Percentiles rank a stretch among this genome's conserved stretches.
phyloP scores from a whole-genome alignment of 2,329 filamentous ascomycete genomes.

The Fusarium camptoceras region DNA sequence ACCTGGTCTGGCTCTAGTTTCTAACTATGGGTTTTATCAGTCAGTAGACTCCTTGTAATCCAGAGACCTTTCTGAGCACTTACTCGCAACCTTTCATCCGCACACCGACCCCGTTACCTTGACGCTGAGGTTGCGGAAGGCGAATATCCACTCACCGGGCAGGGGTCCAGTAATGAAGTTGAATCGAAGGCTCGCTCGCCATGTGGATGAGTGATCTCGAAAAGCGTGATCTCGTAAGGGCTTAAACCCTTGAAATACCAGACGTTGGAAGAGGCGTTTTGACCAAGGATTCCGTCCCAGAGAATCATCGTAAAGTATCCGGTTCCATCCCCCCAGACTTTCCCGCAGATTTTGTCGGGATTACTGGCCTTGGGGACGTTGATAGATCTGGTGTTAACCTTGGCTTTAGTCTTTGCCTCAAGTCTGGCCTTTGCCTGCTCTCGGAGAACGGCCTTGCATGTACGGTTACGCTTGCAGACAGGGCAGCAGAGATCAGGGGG shows the following conservation, averaged over 20 bases:
- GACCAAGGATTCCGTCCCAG: fast-evolving
- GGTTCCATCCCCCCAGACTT: neutral
- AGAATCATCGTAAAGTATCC: neutral
- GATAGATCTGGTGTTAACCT: neutral
- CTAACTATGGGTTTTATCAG: neutral
- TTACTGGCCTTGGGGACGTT: neutral
- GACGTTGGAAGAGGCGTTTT: neutral
- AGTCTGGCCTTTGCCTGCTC: neutral
- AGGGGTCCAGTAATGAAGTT: neutral
- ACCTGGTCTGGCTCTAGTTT: neutral
- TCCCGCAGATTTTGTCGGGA: fast-evolving
- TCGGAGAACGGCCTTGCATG: neutral
- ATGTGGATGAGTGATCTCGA: neutral
- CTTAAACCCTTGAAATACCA: neutral
- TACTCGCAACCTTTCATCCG: neutral
- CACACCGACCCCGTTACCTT: neutral
- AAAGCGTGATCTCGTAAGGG: neutral
- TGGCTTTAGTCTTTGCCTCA: too few species aligned
- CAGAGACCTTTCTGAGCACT: neutral
- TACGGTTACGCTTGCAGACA: neutral
- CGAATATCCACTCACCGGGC: neutral
- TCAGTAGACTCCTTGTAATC: too few species aligned
- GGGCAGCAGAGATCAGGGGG: neutral
- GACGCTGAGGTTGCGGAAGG: neutral
- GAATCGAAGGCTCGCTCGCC: neutral